Conservation (phyloP, 345 rosid species). For the Salix udensis region DNA sequence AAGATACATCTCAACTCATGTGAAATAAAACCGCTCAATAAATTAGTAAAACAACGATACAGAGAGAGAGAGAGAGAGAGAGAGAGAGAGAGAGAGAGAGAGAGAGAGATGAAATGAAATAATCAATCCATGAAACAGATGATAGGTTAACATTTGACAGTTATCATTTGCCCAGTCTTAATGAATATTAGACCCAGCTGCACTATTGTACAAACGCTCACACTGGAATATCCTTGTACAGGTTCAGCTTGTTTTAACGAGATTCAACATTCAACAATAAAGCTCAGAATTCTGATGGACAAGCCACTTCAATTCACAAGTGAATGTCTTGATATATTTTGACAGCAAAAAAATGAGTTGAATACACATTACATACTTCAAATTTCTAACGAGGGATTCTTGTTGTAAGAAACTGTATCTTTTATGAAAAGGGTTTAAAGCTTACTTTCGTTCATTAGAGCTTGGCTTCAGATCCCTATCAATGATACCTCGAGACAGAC, state of each 20-base stretch:
- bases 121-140: conserved; percentile 6
- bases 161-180: background rate
- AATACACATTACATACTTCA: background rate
- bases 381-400: background rate
- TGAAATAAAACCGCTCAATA: background rate
- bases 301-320: no score
- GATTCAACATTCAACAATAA: no score
- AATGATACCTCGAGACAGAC: conserved; percentile 91
- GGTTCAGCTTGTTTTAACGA: no score
- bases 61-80: background rate
- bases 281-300: no score
- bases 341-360: no score
- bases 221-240: background rate
- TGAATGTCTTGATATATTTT: no score
- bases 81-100: background rate
- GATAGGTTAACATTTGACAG: background rate
- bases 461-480: conserved; percentile 98
- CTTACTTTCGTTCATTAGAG: conserved; percentile 76
- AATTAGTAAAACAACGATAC: background rate
- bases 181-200: background rate
- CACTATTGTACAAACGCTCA: background rate
- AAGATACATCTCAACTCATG: conserved; percentile 8
- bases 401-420: background rate
- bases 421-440: conserved; percentile 1
- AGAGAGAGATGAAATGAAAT: background rate